These are phyloP conservation scores for Plasmopara viticola DNA, from an alignment of 352 stramenopile genomes.

Conservation along the genomic window DNA sequence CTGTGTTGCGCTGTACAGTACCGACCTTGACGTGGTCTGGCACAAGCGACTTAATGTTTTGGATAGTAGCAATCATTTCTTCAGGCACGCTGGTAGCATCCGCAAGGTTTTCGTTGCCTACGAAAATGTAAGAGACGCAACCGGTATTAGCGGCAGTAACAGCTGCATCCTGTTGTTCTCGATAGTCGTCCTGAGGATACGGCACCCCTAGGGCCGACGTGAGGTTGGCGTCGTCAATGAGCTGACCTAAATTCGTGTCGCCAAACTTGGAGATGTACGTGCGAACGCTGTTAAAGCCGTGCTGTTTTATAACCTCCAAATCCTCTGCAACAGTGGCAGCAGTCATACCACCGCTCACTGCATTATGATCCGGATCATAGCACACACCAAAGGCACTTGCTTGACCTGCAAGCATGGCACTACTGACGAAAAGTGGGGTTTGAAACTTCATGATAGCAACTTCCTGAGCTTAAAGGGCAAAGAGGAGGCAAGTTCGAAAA, in stretches of 20 bases:
- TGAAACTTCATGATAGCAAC: constrained; percentile 31
- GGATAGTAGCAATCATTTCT: constrained; percentile 34
- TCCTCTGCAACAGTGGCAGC: constrained; percentile 28
- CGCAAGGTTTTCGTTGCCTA: constrained; percentile 61
- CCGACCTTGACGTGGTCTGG: constrained; percentile 46
- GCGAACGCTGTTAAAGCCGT: constrained; percentile 50
- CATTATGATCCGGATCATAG: constrained; percentile 50
- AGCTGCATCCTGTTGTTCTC: constrained; percentile 28
- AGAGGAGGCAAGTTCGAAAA: constrained; percentile 19
- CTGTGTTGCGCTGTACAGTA: constrained; percentile 58
- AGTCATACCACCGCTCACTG: constrained; percentile 13
- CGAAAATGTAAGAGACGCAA: constrained; percentile 48
- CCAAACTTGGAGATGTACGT: constrained; percentile 63
- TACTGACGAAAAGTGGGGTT: constrained; percentile 14
- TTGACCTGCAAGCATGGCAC: constrained; percentile 17
- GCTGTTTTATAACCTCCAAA: constrained; percentile 38
- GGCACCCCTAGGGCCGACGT: constrained; percentile 38
- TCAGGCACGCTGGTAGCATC: constrained; percentile 15
- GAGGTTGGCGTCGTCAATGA: constrained; percentile 32
- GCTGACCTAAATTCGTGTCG: constrained; percentile 28
- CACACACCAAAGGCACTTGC: constrained; percentile 51
- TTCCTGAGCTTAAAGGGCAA: constrained; percentile 1
- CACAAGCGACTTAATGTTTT: constrained; percentile 34
- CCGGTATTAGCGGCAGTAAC: constrained; percentile 31
- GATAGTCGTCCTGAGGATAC: constrained; percentile 34